Percentiles rank a stretch among this genome's conserved stretches.
Evolutionary conservation across 169 alveolate genomes (phyloP).

Genomic region (Besnoitia besnoiti): DNA sequence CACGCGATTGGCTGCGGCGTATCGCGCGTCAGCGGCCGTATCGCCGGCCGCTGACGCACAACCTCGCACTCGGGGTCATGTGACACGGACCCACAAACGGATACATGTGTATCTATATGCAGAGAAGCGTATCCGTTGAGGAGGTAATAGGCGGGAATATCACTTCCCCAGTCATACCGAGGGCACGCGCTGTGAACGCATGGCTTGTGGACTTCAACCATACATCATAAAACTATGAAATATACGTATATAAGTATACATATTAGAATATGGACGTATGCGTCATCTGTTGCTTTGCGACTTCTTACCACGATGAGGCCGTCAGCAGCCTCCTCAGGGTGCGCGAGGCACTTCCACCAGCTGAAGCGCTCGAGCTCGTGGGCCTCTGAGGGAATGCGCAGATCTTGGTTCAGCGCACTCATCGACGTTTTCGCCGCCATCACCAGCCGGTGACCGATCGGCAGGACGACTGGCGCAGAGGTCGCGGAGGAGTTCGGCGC

Average conservation of each 20-base stretch:
- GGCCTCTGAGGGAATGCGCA: constrained; percentile 1
- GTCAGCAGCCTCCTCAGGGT: constrained; percentile 27
- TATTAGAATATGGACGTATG: neutral
- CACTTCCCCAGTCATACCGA: too few relatives aligned
- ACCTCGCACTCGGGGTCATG: too few relatives aligned
- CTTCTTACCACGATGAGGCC: neutral
- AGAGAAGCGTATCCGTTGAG: too few relatives aligned
- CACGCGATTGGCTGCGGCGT: too few relatives aligned
- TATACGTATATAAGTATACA: neutral
- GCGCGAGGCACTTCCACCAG: constrained; percentile 11
- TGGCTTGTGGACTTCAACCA: too few relatives aligned
- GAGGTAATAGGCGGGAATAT: too few relatives aligned
- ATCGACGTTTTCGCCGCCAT: neutral
- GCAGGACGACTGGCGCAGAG: neutral
- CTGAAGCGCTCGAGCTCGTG: neutral
- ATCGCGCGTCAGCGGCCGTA: too few relatives aligned
- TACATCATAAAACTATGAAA: too few relatives aligned
- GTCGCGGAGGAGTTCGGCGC: neutral
- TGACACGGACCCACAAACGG: too few relatives aligned
- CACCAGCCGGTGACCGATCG: neutral
- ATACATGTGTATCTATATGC: too few relatives aligned
- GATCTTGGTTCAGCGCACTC: neutral
- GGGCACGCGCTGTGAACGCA: too few relatives aligned
- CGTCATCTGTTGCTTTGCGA: neutral
- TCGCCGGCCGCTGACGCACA: too few relatives aligned